These are phyloP conservation scores for Gossypium aridum DNA, from an alignment of 441 rosid species.

Conservation along the genomic window DNA sequence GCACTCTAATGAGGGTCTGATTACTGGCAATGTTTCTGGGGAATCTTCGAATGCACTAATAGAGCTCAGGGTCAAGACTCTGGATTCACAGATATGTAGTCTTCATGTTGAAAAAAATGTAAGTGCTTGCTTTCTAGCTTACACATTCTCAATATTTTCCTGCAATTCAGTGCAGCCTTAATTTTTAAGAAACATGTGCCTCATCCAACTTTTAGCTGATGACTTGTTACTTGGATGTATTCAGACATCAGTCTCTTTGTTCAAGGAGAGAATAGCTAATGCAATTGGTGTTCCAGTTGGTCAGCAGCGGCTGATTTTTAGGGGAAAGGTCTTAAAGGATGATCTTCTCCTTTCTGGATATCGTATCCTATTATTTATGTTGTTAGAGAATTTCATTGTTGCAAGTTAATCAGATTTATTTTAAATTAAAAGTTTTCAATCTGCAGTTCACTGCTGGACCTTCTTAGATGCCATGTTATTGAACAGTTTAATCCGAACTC, in stretches of 20 bases:
- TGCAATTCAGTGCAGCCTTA: background rate
- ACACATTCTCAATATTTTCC: background rate
- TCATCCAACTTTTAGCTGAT: background rate
- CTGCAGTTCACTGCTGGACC: background rate
- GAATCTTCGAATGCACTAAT: constrained; percentile 48
- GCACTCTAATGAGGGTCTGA: constrained; percentile 44
- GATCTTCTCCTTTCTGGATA: constrained; percentile 86
- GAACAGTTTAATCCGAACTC: background rate
- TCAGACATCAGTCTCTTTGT: constrained; percentile 65
- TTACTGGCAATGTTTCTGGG: constrained; percentile 35
- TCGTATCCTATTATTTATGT: constrained; percentile 55
- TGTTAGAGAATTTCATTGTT: background rate
- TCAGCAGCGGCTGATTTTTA: constrained; percentile 89
- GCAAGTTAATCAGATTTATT: background rate
- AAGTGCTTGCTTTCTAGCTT: constrained; percentile 22
- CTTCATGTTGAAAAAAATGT: constrained; percentile 74
- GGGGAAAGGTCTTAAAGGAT: constrained; percentile 91
- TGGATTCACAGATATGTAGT: constrained; percentile 65
- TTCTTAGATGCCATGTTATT: background rate
- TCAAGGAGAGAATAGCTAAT: constrained; percentile 88
- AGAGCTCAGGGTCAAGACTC: constrained; percentile 78
- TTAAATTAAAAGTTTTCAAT: background rate
- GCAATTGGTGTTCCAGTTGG: constrained; percentile 66
- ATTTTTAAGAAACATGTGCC: background rate
- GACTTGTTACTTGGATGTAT: constrained; percentile 13